Base-by-base conservation (phyloP, 2,329 filamentous ascomycete genomes). In the Orbilia ellipsospora region DNA sequence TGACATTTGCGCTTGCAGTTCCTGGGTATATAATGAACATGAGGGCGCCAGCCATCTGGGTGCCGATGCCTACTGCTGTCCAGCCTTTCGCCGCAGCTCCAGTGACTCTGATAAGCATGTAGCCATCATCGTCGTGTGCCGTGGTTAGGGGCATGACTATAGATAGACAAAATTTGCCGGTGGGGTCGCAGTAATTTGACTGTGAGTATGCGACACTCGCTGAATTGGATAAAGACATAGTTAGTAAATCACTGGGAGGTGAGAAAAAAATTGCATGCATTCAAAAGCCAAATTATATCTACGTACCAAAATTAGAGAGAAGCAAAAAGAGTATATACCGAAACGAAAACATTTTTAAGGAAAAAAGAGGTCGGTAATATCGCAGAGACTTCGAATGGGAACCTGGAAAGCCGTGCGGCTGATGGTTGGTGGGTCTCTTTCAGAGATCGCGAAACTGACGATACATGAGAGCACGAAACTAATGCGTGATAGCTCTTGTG, bases 21-120 rank as follows among this genome's bases (percentile, higher is more conserved):
- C 80, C 80, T 1, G 82, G 80, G 78, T 85, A 85, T 72, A 84
- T 81, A 51, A 85, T 79, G 45, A 85, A 80, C 81, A 85, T 85
- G 66, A 85, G 78, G 15, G 82, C 81, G 40, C 83, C 80, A 67
- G 80, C 80, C 84, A 85, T 85, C 61, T 79, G 78, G 40, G 77
- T 78, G 2, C 84, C 84, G 72, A 85, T 83, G 1, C 84, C 84
- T 13, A 84, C 81, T 2, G 80, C 83, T 8, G 84, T 81, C 84
- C 84, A 85, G 26, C 79, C 79, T 60, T 78, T 72, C n/a, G 67
- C 77, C n/a, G 56, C 48, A 8, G 78, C 77, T 20, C 77, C 78
- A 16, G 70, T 77, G 51, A 80, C 63, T 50, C 78, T 77, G 26
- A 79, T 61, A 48, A 73, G 78, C 50, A 78, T 72, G 31, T 79